Base-by-base conservation (phyloP, 225 moss, liverwort and hornwort genomes). In the Physcomitrium patens region DNA sequence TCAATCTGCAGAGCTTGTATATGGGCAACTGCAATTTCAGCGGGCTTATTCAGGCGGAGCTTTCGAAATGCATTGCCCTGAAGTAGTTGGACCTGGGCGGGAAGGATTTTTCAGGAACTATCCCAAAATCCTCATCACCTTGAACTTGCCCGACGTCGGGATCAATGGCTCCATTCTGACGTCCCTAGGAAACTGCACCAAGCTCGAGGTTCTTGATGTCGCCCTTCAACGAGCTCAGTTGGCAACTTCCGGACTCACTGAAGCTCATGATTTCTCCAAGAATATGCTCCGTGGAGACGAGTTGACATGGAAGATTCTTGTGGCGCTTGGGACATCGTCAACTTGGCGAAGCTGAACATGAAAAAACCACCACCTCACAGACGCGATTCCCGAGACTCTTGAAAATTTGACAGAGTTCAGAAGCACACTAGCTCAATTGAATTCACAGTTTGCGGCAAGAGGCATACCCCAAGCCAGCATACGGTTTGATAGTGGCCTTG, bases 181-280 rank as follows among this genome's bases (percentile, higher is more conserved):
- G 17, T 79, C 85, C n/a, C 79, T 86, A 12, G 82, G 67, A 7
- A 65, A 63, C 63, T 91, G 90, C 84, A 88, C 68, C 8, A 79
- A 53, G 44, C 74, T 91, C 44, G 61, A 79, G 79, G 79, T 86
- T 46, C 68, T 87, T 41, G 78, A 78, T 24, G 52, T 91, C 7
- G 73, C 80, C n/a, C 11, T 91, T 82, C 82, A 91, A 91, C 56
- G 44, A 59, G 37, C 73, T 91, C 7, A 73, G 78, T 17, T 86
- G 86, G 0, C 63, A 77, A 9, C 73, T 91, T 12, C 90, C 90
- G 0, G 17, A 53, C 14, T 78, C 59, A 3, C 50, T 83, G 18
- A n/a, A n/a, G n/a, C n/a, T n/a, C n/a, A n/a, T n/a, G 65, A 74
- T 20, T 54, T 76, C 5, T 76, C 73, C 3, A 52, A 45, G 16